Conservation (phyloP, 305 asterid species). For the Plantago coronopus region DNA sequence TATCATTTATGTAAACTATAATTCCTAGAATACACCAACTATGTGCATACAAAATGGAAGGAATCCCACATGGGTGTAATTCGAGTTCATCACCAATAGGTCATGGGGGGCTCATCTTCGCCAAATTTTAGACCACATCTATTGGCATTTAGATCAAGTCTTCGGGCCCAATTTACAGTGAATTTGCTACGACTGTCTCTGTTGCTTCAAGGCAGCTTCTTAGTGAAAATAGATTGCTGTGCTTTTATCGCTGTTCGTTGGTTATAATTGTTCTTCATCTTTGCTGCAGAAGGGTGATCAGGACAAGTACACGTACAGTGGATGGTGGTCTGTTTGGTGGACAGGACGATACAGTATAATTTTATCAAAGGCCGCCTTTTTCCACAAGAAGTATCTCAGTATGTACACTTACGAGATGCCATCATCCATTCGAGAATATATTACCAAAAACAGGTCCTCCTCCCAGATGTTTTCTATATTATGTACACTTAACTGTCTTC, state of each 20-base stretch:
- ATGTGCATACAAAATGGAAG: too few relatives aligned
- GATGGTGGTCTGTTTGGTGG: conserved; percentile 95
- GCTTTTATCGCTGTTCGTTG: not conserved
- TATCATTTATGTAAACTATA: too few relatives aligned
- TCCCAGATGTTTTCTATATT: conserved; percentile 1
- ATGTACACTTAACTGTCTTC: not conserved
- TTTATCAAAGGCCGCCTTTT: conserved; percentile 80
- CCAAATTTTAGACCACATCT: too few relatives aligned
- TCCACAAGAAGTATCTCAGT: conserved; percentile 74
- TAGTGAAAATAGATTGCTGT: conserved; percentile 6
- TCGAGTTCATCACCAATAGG: too few relatives aligned
- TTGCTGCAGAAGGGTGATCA: conserved; percentile 43
- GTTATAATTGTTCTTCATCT: conserved; percentile 1
- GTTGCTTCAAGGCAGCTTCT: conserved; percentile 1
- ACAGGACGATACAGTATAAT: conserved; percentile 79
- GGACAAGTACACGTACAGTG: conserved; percentile 45
- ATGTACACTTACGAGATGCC: conserved; percentile 79
- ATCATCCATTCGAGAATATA: conserved; percentile 64
- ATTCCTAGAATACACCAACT: too few relatives aligned
- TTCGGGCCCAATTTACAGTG: conserved; percentile 4
- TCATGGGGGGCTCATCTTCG: too few relatives aligned
- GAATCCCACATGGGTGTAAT: too few relatives aligned
- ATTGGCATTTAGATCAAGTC: too few relatives aligned
- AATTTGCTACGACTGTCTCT: not conserved
- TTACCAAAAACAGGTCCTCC: conserved; percentile 54